Evolutionary conservation across 306 rosid genomes (phyloP), one percentile per base, ranked within the genome.

Genomic region (Arachis stenosperma): DNA sequence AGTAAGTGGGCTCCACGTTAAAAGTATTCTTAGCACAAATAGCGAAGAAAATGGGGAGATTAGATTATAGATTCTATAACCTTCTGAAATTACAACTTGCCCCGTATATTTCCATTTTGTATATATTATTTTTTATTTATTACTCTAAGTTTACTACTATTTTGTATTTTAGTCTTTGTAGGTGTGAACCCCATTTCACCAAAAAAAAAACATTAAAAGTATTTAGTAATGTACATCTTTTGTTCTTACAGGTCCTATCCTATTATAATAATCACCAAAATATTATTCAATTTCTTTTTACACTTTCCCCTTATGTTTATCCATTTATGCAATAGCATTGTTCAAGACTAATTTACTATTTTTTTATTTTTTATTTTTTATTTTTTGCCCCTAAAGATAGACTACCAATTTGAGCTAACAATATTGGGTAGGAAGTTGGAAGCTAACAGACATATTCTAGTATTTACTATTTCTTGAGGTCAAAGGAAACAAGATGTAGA

Each of bases 401-500:
- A 59, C 7, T 42, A 47, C 41, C 61, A 36, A 36, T 42, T 14
- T 43, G 44, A 61, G 66, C 33, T 53, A 54, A 2, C 3, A 33
- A 58, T 0, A 61, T 70, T 43, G 10, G 12, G 17, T 48, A 1
- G 14, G 17, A 48, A 12, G 50, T 53, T 36, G 59, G 12, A 75
- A 69, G 57, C 29, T 9, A 69, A 69, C 59, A 63, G 47, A 33
- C 37, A 69, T 52, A 70, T 56, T 75, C 22, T 56, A 36, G 37
- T 33, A 33, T 33, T 27, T 9, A 55, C 61, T 66, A 43, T 81
- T 75, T 65, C 78, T 75, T 81, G 75, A 51, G 61, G 61, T 65
- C 70, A 75, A 75, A 81, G 70, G 52, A 75, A 81, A 3, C 50
- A 65, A 33, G 37, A 41, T 51, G 29, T 12, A 70, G 47, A 65